Evolutionary conservation across 768 basidiomycete genomes (phyloP).

Genomic region (Leccinum truebloodii): DNA sequence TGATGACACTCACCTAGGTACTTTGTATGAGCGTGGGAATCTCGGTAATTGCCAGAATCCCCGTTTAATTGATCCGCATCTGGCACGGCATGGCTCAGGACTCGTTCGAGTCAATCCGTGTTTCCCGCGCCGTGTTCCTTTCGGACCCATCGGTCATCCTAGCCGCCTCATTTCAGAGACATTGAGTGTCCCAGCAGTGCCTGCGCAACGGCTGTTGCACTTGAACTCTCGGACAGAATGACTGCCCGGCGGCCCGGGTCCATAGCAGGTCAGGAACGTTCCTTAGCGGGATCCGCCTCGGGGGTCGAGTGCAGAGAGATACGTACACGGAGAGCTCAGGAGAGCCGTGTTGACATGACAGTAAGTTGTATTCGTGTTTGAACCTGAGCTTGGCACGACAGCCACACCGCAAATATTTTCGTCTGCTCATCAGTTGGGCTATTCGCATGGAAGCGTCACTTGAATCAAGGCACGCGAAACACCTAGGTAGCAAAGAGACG

Average conservation of each 20-base stretch:
- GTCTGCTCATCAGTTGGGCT: neutral
- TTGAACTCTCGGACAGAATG: neutral
- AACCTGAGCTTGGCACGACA: neutral
- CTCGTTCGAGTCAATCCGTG: neutral
- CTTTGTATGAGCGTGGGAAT: neutral
- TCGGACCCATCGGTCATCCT: neutral
- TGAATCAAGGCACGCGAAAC: neutral
- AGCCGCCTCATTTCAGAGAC: neutral
- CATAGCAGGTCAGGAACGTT: neutral
- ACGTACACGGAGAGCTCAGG: conserved; percentile 1
- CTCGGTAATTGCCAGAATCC: neutral
- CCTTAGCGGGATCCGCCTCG: neutral
- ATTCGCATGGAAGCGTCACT: neutral
- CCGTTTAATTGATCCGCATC: neutral
- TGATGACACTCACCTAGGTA: neutral
- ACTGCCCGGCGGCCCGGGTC: neutral
- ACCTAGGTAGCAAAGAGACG: neutral
- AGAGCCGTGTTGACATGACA: neutral
- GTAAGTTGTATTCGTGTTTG: neutral
- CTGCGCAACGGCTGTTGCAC: neutral
- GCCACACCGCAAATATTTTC: neutral
- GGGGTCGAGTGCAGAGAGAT: neutral
- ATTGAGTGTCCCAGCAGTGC: neutral
- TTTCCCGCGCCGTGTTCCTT: neutral
- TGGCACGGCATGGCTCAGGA: neutral